These are phyloP conservation scores for Dictyostelium brefeldianum DNA, from an alignment of 78 protist species.

Conservation along the genomic window DNA sequence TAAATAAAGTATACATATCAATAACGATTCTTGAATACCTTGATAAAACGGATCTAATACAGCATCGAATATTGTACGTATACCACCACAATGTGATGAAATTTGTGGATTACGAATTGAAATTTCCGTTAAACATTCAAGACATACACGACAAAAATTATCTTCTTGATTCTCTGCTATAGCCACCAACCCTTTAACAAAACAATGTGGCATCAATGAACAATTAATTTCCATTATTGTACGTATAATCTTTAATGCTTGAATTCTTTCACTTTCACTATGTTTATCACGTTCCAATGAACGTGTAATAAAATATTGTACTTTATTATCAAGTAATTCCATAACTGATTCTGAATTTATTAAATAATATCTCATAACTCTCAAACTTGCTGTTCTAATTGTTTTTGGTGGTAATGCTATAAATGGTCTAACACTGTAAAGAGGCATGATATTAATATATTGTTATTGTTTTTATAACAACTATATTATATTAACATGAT, in stretches of 20 bases:
- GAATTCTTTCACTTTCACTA: conserved; percentile 66
- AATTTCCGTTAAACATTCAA: conserved; percentile 53
- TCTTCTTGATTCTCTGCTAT: conserved; percentile 74
- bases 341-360: conserved; percentile 1
- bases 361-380: conserved; percentile 61
- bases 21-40: conserved; percentile 79
- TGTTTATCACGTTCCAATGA: conserved; percentile 74
- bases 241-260: conserved; percentile 63
- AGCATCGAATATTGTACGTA: conserved; percentile 47
- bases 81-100: conserved; percentile 73
- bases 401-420: conserved; percentile 73
- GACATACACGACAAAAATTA: conserved; percentile 58
- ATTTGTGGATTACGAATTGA: conserved; percentile 75
- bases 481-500: not conserved
- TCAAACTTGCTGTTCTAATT: conserved; percentile 68
- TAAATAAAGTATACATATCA: conserved; percentile 60
- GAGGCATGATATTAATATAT: not conserved
- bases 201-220: conserved; percentile 54
- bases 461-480: not conserved
- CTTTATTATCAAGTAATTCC: conserved; percentile 29
- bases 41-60: conserved; percentile 75
- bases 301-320: conserved; percentile 65
- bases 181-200: conserved; percentile 56
- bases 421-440: conserved; percentile 73
- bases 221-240: conserved; percentile 75